Conservation (phyloP, 2,329 filamentous ascomycete species). For the Balansia obtecta region DNA sequence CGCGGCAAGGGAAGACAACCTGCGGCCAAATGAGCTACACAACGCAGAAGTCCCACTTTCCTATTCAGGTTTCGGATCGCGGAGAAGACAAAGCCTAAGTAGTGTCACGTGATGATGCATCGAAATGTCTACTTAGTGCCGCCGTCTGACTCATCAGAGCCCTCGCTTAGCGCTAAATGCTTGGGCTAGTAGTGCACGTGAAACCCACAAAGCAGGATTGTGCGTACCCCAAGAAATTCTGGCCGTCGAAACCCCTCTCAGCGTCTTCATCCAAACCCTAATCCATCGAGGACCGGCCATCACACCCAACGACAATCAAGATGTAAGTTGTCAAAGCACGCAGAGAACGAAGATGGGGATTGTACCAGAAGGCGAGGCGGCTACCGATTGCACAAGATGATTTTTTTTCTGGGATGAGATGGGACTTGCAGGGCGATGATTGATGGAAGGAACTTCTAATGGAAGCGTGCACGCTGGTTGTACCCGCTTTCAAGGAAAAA, state of each 20-base stretch:
- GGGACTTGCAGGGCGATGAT: slow-evolving; percentile 2
- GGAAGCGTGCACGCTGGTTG: background rate
- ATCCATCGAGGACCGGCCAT: slow-evolving; percentile 29
- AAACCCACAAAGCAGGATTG: slow-evolving; percentile 29
- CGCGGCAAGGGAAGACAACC: too few species aligned
- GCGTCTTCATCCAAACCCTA: slow-evolving; percentile 20
- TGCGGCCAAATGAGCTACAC: background rate
- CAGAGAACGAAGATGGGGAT: background rate
- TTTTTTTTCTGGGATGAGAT: slow-evolving; percentile 1
- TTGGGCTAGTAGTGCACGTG: slow-evolving; percentile 25
- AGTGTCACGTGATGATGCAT: slow-evolving; percentile 10
- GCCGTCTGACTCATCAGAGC: slow-evolving; percentile 20
- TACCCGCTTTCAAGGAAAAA: background rate
- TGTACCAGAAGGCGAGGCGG: slow-evolving; percentile 1
- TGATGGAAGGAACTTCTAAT: background rate
- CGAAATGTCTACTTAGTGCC: too few species aligned
- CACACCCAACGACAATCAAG: slow-evolving; percentile 30
- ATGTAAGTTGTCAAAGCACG: slow-evolving; percentile 24
- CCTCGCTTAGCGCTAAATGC: slow-evolving; percentile 26
- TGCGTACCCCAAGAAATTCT: slow-evolving; percentile 28
- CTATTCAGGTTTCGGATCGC: background rate
- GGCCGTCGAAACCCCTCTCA: slow-evolving; percentile 26
- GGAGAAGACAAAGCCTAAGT: background rate
- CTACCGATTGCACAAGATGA: slow-evolving; percentile 1
- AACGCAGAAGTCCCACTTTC: background rate